Evolutionary conservation across 306 rosid genomes (phyloP).

Genomic region (Lathyrus oleraceus): DNA sequence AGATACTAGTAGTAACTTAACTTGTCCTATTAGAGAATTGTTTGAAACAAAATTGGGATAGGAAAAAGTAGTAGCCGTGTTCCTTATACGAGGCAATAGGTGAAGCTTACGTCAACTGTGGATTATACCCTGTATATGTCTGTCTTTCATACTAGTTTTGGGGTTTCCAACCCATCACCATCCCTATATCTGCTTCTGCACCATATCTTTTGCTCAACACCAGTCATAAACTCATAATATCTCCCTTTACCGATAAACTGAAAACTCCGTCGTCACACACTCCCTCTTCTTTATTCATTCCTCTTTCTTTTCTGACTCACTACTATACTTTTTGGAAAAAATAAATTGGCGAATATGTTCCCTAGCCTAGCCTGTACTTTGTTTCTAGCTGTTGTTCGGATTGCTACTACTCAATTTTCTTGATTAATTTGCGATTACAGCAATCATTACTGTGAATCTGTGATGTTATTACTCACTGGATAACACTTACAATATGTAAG

Average conservation of each 20-base stretch:
- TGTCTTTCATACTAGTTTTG: not conserved
- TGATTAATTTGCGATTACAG: not conserved
- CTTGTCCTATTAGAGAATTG: no score
- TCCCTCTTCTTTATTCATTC: not conserved
- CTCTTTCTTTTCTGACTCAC: no score
- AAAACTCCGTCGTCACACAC: conserved; percentile 28
- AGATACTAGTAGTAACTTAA: no score
- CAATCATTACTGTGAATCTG: not conserved
- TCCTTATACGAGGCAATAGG: not conserved
- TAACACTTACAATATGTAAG: not conserved
- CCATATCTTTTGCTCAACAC: conserved; percentile 47
- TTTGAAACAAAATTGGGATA: no score
- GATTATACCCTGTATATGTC: conserved; percentile 26
- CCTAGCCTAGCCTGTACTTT: no score
- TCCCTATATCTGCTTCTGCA: not conserved
- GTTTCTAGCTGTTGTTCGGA: no score
- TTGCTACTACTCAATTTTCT: not conserved
- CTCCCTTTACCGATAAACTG: conserved; percentile 45
- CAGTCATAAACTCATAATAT: conserved; percentile 38
- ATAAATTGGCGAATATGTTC: no score
- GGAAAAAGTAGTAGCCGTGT: no score
- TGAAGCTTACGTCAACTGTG: conserved; percentile 23
- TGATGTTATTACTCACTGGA: not conserved
- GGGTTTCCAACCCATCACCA: conserved; percentile 6
- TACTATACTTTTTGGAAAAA: no score